Conservation (phyloP, 768 basidiomycete species). For the Exidia glandulosa region DNA sequence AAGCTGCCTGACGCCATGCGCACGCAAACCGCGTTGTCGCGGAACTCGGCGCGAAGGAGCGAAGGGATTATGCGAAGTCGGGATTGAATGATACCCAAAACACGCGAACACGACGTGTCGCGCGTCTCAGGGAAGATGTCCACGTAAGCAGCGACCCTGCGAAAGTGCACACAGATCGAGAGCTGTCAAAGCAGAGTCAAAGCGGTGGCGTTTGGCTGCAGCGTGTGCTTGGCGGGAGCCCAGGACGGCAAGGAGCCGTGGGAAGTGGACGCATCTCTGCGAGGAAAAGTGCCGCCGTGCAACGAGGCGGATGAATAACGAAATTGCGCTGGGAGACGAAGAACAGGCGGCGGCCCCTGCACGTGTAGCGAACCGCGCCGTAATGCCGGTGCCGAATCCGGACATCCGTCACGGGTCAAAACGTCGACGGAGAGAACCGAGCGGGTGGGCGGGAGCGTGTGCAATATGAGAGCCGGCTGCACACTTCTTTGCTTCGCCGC, state of each 20-base stretch:
- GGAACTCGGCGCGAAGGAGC: not conserved
- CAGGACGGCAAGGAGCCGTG: not conserved
- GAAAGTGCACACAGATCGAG: not conserved
- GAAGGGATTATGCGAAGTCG: not conserved
- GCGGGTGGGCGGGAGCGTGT: too few relatives aligned
- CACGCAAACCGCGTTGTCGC: not conserved
- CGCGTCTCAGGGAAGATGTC: not conserved
- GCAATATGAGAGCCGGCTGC: too few relatives aligned
- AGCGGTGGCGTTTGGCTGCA: not conserved
- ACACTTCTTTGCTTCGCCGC: not conserved
- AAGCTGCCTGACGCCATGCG: not conserved
- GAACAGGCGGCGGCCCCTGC: too few relatives aligned
- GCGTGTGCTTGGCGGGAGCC: not conserved
- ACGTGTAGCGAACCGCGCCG: too few relatives aligned
- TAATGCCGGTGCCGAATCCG: too few relatives aligned
- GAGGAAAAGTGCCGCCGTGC: not conserved
- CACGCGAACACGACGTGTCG: not conserved
- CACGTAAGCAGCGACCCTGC: not conserved
- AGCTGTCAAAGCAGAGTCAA: too few relatives aligned
- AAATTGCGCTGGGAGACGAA: too few relatives aligned
- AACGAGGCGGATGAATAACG: too few relatives aligned
- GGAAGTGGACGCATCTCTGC: not conserved
- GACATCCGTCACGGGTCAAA: too few relatives aligned
- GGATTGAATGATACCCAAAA: not conserved
- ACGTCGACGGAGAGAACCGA: too few relatives aligned